Conservation (phyloP, 1,284 basidiomycete species). For the Ganoderma resinaceum region DNA sequence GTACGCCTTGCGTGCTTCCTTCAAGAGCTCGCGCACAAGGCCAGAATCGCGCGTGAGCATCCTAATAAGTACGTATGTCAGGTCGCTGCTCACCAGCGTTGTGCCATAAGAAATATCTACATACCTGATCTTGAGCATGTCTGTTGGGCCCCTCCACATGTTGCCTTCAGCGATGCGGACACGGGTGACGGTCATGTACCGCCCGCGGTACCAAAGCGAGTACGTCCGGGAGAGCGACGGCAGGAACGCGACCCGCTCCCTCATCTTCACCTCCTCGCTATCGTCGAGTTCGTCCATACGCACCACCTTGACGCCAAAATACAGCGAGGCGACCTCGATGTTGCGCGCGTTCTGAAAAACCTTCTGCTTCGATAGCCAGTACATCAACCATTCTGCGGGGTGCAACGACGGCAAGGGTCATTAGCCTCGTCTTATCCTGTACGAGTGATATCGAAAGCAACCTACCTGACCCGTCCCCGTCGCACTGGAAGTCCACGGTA, state of each 20-base stretch:
- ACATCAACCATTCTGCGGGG: constrained; percentile 29
- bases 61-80: constrained; percentile 16
- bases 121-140: constrained; percentile 36
- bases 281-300: constrained; percentile 17
- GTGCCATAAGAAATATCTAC: neutral
- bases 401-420: neutral
- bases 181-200: constrained; percentile 55
- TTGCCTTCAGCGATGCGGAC: constrained; percentile 36
- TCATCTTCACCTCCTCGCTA: constrained; percentile 32
- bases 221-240: constrained; percentile 54
- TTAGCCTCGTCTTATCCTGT: neutral
- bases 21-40: constrained; percentile 37
- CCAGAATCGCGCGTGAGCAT: constrained; percentile 31
- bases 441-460: constrained; percentile 28
- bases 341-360: constrained; percentile 23
- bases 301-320: constrained; percentile 8
- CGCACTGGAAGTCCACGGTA: constrained; percentile 65
- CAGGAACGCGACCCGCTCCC: constrained; percentile 51
- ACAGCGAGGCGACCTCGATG: constrained; percentile 21
- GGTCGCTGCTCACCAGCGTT: neutral
- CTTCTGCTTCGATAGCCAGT: constrained; percentile 21
- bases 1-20: constrained; percentile 38
- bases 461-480: constrained; percentile 66
- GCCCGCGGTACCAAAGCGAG: constrained; percentile 56
- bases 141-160: constrained; percentile 27